Evolutionary conservation across 768 basidiomycete genomes (phyloP).

Genomic region (Cytidiella melzeri): DNA sequence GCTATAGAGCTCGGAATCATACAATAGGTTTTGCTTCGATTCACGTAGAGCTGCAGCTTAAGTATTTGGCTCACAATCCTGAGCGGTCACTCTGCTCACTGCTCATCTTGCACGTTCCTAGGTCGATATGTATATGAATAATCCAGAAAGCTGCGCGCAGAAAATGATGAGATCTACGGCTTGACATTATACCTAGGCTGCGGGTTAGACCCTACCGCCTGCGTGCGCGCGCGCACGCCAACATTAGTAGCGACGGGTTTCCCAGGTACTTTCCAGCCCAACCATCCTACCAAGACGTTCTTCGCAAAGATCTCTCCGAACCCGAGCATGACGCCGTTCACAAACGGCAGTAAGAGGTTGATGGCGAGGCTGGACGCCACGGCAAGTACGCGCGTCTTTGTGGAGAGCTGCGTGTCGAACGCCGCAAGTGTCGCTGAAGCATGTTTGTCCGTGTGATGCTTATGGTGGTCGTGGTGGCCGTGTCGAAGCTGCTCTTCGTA

Average conservation of each 20-base stretch:
- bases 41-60: no score
- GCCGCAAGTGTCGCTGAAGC: constrained; percentile 59
- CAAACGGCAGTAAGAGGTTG: constrained; percentile 80
- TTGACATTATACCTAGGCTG: background rate
- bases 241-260: constrained; percentile 11
- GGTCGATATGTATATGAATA: no score
- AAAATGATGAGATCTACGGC: background rate
- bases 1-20: no score
- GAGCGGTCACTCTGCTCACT: no score
- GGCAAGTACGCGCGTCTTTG: constrained; percentile 61
- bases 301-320: constrained; percentile 92
- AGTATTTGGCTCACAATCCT: no score
- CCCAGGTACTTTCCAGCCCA: constrained; percentile 34
- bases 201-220: background rate
- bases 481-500: constrained; percentile 15
- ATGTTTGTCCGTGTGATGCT: constrained; percentile 20
- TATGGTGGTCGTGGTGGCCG: constrained; percentile 8
- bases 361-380: constrained; percentile 72
- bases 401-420: constrained; percentile 62
- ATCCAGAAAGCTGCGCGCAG: no score
- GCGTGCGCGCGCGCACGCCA: constrained; percentile 6
- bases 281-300: constrained; percentile 55
- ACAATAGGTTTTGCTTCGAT: no score
- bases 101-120: no score
- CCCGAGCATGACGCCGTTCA: constrained; percentile 95